Evolutionary conservation across 495 filamentous ascomycete species (phyloP).

Genomic region (Neurospora terricola): DNA sequence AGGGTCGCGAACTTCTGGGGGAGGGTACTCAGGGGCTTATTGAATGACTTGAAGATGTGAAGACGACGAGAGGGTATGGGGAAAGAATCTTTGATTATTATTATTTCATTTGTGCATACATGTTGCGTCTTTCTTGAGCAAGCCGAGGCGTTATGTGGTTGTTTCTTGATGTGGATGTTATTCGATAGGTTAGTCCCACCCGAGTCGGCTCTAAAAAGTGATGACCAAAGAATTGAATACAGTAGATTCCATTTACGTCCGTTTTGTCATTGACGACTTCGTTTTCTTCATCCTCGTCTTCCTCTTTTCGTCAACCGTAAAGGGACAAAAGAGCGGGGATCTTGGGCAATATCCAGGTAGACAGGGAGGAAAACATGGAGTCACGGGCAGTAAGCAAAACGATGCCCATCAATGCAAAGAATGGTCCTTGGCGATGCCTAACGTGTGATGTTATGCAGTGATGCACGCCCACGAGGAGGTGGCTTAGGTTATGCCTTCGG

Average conservation of each 20-base stretch:
- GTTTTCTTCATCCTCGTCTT: background rate
- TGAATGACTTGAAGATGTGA: background rate
- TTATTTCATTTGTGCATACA: background rate
- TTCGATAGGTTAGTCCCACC: background rate
- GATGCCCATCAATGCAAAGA: background rate
- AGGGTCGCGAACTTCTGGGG: conserved; percentile 6
- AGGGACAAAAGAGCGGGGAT: background rate
- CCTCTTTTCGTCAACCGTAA: background rate
- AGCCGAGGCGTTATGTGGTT: background rate
- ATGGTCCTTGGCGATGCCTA: background rate
- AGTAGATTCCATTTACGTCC: background rate
- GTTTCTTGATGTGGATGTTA: background rate
- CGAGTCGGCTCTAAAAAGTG: background rate
- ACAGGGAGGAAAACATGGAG: background rate
- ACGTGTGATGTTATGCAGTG: background rate
- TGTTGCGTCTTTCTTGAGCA: background rate
- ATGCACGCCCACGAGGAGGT: background rate
- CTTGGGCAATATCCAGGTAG: background rate
- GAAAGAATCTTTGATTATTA: background rate
- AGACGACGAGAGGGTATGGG: background rate
- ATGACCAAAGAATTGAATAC: background rate
- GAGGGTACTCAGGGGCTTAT: conserved; percentile 6
- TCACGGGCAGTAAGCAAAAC: background rate
- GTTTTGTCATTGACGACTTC: background rate
- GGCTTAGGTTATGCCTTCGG: background rate